Conservation (phyloP, 768 basidiomycete genomes). For the Kondoa subrosea region DNA sequence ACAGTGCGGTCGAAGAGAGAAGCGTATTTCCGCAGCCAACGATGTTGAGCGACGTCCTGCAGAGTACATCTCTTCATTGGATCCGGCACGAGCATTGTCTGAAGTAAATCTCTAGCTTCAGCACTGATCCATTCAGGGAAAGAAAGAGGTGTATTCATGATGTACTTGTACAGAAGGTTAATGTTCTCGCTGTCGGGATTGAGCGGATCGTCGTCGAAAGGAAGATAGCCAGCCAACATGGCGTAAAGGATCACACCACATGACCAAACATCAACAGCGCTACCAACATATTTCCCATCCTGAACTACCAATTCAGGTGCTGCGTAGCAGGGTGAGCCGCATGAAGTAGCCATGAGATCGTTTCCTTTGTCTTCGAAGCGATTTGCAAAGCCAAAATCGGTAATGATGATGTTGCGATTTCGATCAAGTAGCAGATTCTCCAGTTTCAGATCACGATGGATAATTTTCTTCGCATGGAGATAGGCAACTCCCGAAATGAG, state of each 20-base stretch:
- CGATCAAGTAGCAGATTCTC: conserved; percentile 95
- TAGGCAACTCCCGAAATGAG: conserved; percentile 98
- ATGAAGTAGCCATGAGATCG: conserved; percentile 96
- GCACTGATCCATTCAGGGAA: conserved; percentile 90
- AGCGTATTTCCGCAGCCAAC: conserved; percentile 59
- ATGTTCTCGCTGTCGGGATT: conserved; percentile 99
- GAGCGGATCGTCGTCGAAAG: conserved; percentile 95
- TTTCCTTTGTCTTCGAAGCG: conserved; percentile 79
- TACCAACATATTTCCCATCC: conserved; percentile 90
- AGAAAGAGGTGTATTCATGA: conserved; percentile 85
- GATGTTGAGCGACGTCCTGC: conserved; percentile 62
- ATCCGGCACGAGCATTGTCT: conserved; percentile 87
- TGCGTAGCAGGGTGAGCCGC: conserved; percentile 93
- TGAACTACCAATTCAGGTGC: conserved; percentile 95
- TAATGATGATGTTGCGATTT: conserved; percentile 95
- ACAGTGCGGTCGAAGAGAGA: conserved; percentile 52
- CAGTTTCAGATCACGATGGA: conserved; percentile 96
- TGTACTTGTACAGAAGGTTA: conserved; percentile 94
- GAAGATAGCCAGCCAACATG: conserved; percentile 93
- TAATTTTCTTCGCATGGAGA: conserved; percentile 97
- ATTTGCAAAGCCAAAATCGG: conserved; percentile 98
- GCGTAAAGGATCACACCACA: conserved; percentile 92
- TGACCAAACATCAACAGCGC: conserved; percentile 94
- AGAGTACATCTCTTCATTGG: conserved; percentile 63
- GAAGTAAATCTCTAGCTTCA: conserved; percentile 64